phyloP scores from a whole-genome alignment of 768 basidiomycete genomes.

The Podaxis sp. region DNA sequence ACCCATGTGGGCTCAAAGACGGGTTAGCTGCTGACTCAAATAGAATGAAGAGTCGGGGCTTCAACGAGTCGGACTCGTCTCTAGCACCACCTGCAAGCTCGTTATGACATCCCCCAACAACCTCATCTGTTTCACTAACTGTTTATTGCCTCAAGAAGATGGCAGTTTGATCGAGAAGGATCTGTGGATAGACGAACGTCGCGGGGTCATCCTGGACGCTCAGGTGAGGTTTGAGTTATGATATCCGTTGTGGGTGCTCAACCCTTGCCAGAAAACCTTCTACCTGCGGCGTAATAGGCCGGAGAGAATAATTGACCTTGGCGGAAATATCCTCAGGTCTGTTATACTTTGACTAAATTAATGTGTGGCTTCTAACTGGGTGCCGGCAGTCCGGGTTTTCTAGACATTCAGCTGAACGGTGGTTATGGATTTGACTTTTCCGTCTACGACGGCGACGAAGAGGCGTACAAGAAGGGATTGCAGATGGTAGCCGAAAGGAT shows the following conservation, averaged over 20 bases:
- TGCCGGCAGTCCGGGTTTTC: constrained; percentile 67
- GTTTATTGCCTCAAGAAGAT: constrained; percentile 76
- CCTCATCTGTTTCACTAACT: constrained; percentile 86
- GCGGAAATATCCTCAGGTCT: constrained; percentile 76
- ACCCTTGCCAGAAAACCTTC: constrained; percentile 60
- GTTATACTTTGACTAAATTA: constrained; percentile 12
- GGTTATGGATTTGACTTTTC: constrained; percentile 89
- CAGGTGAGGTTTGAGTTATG: constrained; percentile 45
- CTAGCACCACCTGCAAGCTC: background rate
- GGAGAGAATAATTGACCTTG: constrained; percentile 61
- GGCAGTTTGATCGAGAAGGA: constrained; percentile 73
- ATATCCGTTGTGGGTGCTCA: constrained; percentile 5
- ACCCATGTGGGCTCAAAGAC: constrained; percentile 1
- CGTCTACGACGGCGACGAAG: constrained; percentile 71
- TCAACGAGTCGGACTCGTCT: background rate
- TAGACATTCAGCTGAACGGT: constrained; percentile 91
- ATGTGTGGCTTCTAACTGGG: too few species aligned
- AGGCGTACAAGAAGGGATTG: constrained; percentile 66
- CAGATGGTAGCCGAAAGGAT: constrained; percentile 72
- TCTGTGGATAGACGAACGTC: constrained; percentile 77
- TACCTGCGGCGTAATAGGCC: constrained; percentile 63
- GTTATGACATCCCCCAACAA: constrained; percentile 54
- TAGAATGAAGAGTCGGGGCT: constrained; percentile 2
- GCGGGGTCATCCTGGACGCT: constrained; percentile 74
- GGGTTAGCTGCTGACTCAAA: constrained; percentile 10